These are phyloP conservation scores for Scenedesmus sp. DNA, from an alignment of 163 green algal species.

Conservation along the genomic window DNA sequence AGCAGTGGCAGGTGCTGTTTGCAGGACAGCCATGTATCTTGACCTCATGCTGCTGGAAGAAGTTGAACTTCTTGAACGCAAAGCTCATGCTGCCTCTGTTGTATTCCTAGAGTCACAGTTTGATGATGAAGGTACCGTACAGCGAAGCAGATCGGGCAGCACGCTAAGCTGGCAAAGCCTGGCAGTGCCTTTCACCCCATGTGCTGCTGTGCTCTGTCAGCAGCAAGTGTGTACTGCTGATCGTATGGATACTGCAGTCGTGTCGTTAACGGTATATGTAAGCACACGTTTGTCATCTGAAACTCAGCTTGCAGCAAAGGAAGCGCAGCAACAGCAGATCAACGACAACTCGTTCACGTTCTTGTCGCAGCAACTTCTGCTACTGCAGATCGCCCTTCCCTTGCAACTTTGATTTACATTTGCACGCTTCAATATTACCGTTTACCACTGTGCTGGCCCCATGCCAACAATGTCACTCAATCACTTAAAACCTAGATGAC, in stretches of 20 bases:
- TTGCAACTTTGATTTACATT: neutral
- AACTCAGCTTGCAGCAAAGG: neutral
- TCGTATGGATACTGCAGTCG: neutral
- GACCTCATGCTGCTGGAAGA: constrained; percentile 74
- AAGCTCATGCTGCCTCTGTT: constrained; percentile 66
- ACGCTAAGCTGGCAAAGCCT: neutral
- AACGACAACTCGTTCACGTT: neutral
- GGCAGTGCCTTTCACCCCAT: neutral
- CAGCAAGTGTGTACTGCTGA: neutral
- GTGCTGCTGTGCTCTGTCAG: constrained; percentile 10
- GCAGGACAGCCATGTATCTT: constrained; percentile 62
- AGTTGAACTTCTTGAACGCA: constrained; percentile 84
- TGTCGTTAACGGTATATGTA: neutral
- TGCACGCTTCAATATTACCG: neutral
- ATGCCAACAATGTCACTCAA: neutral
- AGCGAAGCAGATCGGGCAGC: neutral
- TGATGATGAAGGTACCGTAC: neutral
- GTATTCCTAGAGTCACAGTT: too few relatives aligned
- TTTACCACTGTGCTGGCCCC: neutral
- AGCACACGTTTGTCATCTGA: neutral
- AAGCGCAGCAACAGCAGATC: neutral
- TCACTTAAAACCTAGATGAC: neutral
- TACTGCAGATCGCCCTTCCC: neutral
- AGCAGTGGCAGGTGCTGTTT: constrained; percentile 62
- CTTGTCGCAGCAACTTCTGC: neutral